These are phyloP conservation scores for Microcyclospora tardicrescens DNA, from an alignment of 2,329 filamentous ascomycete genomes.

Conservation along the genomic window DNA sequence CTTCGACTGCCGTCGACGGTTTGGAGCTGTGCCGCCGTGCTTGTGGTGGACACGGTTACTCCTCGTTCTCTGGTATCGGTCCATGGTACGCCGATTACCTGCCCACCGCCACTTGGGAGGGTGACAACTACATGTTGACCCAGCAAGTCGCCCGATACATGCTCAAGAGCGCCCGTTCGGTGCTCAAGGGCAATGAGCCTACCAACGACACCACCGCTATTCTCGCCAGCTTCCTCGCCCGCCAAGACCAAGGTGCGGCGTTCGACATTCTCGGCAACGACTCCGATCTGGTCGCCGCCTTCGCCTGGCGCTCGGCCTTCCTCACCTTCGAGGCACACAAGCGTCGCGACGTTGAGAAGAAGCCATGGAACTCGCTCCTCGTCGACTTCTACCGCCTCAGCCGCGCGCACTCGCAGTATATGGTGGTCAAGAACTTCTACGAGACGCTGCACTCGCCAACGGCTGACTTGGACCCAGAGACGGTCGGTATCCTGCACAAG, in stretches of 20 bases:
- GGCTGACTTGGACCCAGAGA: slow-evolving; percentile 43
- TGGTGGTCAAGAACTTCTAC: slow-evolving; percentile 72
- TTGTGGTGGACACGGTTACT: slow-evolving; percentile 67
- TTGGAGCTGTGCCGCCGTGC: slow-evolving; percentile 62
- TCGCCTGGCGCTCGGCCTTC: slow-evolving; percentile 62
- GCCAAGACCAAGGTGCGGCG: slow-evolving; percentile 57
- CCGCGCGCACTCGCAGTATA: slow-evolving; percentile 63
- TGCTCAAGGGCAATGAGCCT: slow-evolving; percentile 50
- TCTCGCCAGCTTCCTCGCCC: slow-evolving; percentile 49
- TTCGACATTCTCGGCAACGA: slow-evolving; percentile 63
- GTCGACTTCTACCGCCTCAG: slow-evolving; percentile 67
- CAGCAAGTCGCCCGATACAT: slow-evolving; percentile 68
- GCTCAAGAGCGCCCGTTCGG: slow-evolving; percentile 59
- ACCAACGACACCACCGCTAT: slow-evolving; percentile 58
- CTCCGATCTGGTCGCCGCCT: slow-evolving; percentile 57
- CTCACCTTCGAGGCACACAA: slow-evolving; percentile 64
- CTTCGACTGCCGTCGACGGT: slow-evolving; percentile 59
- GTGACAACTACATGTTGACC: slow-evolving; percentile 72
- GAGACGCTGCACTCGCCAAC: slow-evolving; percentile 47
- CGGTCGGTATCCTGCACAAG: slow-evolving; percentile 47
- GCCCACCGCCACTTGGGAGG: slow-evolving; percentile 60
- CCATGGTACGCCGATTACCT: slow-evolving; percentile 64
- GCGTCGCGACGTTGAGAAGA: slow-evolving; percentile 61
- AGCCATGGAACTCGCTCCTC: slow-evolving; percentile 63
- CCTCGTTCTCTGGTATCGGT: slow-evolving; percentile 62